Base-by-base conservation (phyloP, 768 basidiomycete species). In the Phaeolepiota aurea region DNA sequence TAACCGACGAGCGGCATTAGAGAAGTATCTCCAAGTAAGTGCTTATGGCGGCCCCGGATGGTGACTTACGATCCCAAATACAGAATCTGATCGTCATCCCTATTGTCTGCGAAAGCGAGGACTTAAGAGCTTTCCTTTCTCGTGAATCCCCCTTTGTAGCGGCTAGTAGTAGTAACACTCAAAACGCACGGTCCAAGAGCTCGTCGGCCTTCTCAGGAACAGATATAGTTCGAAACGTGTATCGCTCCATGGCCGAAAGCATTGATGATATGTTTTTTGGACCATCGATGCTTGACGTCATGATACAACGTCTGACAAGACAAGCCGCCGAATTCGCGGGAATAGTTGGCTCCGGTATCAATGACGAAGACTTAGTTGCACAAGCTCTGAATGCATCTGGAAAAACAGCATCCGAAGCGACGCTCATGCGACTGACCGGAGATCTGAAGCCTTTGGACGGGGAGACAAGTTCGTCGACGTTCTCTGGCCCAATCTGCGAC, bases 261-360 rank as follows among this genome's bases (percentile, higher is more conserved):
- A 82, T 98, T 52, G 96, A 99, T 58, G 96, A 98, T 59, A 89
- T 96, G 76, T 83, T 94, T 62, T 90, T 94, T 48, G 92, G 89
- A 2, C 93, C 87, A 2, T 92, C 90, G 1, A 92, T 96, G 89
- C 63, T 97, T 32, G 92, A 97, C 55, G 84, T 93, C 33, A 87
- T 94, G 74, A 88, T 94, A 32, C 84, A 89, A 51, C 79, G 91
- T 2, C 76, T 97, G 13, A 89, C 85, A 0, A 76, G 81, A 20
- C 92, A 97, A 60, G 91, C 87, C 0, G 87, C 87, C 7, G 88
- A 92, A 53, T 79, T 92, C 44, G 83, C 82, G 2, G 91, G 89
- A 1, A 79, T 91, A 40, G 82, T 77, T 10, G 87, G 85, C 5
- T 79, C 80, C 2, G 83, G 77, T 0, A 65, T 88, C 19, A 76